These are phyloP conservation scores for Fusarium clavum DNA, from an alignment of 2,329 filamentous ascomycete species.

Conservation along the genomic window DNA sequence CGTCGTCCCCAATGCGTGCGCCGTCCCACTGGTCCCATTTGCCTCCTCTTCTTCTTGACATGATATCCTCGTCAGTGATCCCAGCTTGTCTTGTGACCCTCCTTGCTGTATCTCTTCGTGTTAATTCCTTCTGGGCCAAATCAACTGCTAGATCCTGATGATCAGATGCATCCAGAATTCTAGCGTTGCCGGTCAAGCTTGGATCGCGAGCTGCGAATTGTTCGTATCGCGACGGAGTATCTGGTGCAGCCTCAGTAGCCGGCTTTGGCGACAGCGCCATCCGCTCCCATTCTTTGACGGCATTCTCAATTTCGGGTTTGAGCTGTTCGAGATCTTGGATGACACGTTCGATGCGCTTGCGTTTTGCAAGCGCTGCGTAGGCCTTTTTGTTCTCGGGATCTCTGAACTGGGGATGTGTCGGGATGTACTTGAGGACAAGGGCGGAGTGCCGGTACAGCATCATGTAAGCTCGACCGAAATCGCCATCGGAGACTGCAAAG, in stretches of 20 bases:
- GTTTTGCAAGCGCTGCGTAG: slow-evolving; percentile 64
- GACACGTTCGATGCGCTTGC: slow-evolving; percentile 66
- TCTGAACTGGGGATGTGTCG: slow-evolving; percentile 79
- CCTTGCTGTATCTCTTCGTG: slow-evolving; percentile 71
- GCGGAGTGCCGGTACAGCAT: slow-evolving; percentile 90
- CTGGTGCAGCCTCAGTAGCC: slow-evolving; percentile 30
- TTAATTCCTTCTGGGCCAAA: slow-evolving; percentile 78
- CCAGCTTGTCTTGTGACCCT: slow-evolving; percentile 68
- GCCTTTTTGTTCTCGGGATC: slow-evolving; percentile 72
- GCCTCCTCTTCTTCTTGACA: slow-evolving; percentile 61
- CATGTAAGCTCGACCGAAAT: slow-evolving; percentile 89
- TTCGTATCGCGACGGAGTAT: slow-evolving; percentile 53
- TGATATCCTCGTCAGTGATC: slow-evolving; percentile 67
- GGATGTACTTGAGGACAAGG: slow-evolving; percentile 81
- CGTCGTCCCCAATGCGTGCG: slow-evolving; percentile 51
- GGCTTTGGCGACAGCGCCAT: slow-evolving; percentile 57
- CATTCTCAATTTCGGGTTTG: slow-evolving; percentile 80
- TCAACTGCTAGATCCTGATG: slow-evolving; percentile 81
- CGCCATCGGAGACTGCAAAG: slow-evolving; percentile 86
- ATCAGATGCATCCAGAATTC: slow-evolving; percentile 75
- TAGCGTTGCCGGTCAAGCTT: slow-evolving; percentile 66
- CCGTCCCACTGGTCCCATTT: slow-evolving; percentile 58
- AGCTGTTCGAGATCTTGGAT: slow-evolving; percentile 79
- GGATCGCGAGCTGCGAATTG: slow-evolving; percentile 69
- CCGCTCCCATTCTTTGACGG: slow-evolving; percentile 75